Percentiles rank a stretch among this genome's conserved stretches.
These are phyloP conservation scores for Puccinia novopanici DNA, from an alignment of 1,284 basidiomycete species.

Conservation along the genomic window DNA sequence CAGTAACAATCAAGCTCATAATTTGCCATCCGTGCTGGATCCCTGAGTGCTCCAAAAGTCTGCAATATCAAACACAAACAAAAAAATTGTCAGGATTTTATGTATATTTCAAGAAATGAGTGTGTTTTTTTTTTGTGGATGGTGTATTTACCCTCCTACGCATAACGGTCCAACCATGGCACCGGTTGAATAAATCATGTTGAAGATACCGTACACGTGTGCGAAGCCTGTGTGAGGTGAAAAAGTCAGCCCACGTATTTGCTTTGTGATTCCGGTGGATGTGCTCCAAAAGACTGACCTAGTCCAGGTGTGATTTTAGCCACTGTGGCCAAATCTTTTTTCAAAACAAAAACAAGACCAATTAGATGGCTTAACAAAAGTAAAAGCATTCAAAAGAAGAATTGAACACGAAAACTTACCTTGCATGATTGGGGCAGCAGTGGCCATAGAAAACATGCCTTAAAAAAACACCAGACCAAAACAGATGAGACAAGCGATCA, in stretches of 20 bases:
- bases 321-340: constrained; percentile 17
- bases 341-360: too few species aligned
- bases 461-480: not conserved
- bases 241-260: not conserved
- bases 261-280: too few species aligned
- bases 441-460: constrained; percentile 19
- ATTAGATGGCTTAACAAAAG: too few species aligned
- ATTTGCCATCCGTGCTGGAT: constrained; percentile 19
- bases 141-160: constrained; percentile 35
- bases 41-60: not conserved
- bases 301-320: constrained; percentile 27
- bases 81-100: not conserved
- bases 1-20: constrained; percentile 19
- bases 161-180: constrained; percentile 35
- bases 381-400: too few species aligned
- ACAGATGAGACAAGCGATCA: too few species aligned
- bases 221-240: constrained; percentile 4
- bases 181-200: constrained; percentile 29
- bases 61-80: not conserved
- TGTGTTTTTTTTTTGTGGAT: not conserved
- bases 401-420: not conserved
- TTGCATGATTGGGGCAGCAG: constrained; percentile 34
- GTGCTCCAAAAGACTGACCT: constrained; percentile 6
- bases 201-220: constrained; percentile 44
- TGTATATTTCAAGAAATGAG: too few species aligned